phyloP scores from a whole-genome alignment of 768 basidiomycete genomes.

The Lentinula guzmanii region DNA sequence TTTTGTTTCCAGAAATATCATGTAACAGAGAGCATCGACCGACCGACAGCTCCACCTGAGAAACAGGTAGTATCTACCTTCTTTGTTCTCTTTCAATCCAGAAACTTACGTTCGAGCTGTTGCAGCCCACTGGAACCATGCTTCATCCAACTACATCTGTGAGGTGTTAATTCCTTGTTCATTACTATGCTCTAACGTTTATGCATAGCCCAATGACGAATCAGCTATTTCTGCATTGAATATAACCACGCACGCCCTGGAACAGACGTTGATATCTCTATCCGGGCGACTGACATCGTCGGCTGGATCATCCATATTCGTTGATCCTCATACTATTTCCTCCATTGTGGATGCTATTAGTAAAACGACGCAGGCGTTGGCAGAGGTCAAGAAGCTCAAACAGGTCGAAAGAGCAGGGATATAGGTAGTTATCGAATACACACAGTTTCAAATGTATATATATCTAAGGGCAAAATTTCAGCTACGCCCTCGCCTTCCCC shows the following conservation, averaged over 20 bases:
- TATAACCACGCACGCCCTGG: slow-evolving; percentile 40
- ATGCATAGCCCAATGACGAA: not conserved
- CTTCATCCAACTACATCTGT: not conserved
- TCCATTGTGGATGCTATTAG: slow-evolving; percentile 62
- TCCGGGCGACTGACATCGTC: slow-evolving; percentile 43
- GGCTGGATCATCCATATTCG: slow-evolving; percentile 26
- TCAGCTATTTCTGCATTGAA: slow-evolving; percentile 17
- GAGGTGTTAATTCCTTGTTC: not conserved
- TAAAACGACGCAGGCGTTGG: slow-evolving; percentile 59
- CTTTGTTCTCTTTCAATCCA: not conserved
- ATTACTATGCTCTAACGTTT: not conserved
- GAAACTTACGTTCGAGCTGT: not conserved
- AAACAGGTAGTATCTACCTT: not conserved
- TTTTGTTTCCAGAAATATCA: not conserved
- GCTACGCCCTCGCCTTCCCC: slow-evolving; percentile 15
- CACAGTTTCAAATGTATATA: not conserved
- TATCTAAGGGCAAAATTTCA: not conserved
- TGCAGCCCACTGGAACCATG: not conserved
- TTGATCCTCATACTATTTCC: slow-evolving; percentile 47
- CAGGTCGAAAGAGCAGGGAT: slow-evolving; percentile 28
- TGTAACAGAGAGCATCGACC: not conserved
- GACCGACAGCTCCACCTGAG: not conserved
- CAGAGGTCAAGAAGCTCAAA: slow-evolving; percentile 53
- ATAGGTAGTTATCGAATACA: not conserved
- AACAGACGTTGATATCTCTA: slow-evolving; percentile 44